phyloP scores from a whole-genome alignment of 768 basidiomycete genomes.

The Psilocybe cyanescens region DNA sequence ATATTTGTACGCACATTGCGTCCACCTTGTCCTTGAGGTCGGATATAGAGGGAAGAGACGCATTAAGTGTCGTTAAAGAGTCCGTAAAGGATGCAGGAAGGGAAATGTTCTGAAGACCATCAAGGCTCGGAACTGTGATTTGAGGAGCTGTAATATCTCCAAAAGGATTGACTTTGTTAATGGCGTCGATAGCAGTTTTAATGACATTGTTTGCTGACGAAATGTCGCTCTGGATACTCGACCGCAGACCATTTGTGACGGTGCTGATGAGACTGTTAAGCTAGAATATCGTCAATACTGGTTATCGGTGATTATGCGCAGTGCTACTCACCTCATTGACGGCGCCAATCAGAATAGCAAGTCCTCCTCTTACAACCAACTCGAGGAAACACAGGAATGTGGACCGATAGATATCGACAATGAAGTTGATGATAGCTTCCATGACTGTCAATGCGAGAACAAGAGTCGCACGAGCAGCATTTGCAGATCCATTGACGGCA shows the following conservation, averaged over 20 bases:
- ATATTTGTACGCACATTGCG: conserved; percentile 55
- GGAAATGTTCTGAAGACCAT: conserved; percentile 74
- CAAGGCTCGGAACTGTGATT: conserved; percentile 76
- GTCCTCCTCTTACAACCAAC: conserved; percentile 79
- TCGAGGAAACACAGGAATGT: conserved; percentile 95
- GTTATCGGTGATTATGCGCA: background rate
- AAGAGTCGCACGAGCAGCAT: conserved; percentile 75
- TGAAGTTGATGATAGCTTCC: conserved; percentile 89
- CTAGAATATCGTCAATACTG: conserved; percentile 38
- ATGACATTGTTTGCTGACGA: conserved; percentile 70
- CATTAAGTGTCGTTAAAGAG: conserved; percentile 76
- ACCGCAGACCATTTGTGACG: conserved; percentile 63
- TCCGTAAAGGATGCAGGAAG: conserved; percentile 80
- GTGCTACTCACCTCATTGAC: conserved; percentile 68
- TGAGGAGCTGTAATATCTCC: conserved; percentile 69
- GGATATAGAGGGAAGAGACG: conserved; percentile 75
- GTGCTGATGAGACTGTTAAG: conserved; percentile 70
- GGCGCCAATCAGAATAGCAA: conserved; percentile 80
- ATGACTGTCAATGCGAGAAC: conserved; percentile 78
- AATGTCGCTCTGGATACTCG: conserved; percentile 75
- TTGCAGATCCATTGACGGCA: conserved; percentile 78
- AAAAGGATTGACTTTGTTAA: conserved; percentile 82
- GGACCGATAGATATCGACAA: conserved; percentile 90
- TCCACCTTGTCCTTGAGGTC: conserved; percentile 73
- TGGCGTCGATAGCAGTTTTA: conserved; percentile 57